Evolutionary conservation across 2,329 filamentous ascomycete genomes (phyloP), one percentile per base, ranked within the genome.

Genomic region (Fusarium domesticum): DNA sequence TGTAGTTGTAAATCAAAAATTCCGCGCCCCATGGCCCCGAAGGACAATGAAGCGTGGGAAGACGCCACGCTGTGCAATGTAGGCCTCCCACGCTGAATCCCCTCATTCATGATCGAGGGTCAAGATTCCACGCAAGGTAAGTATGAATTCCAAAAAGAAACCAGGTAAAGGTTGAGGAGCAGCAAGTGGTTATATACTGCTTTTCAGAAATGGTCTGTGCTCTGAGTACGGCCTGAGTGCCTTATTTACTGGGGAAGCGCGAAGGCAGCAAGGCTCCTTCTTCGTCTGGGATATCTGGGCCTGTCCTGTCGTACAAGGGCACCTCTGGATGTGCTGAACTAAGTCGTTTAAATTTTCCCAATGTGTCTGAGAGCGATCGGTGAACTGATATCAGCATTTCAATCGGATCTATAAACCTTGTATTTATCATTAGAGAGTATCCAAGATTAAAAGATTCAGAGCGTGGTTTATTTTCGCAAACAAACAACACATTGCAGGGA

Each of bases 1-100:
- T n/a, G n/a, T 52, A 18, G 40, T 42, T 20, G 42, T 51, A 66
- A 58, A 74, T 65, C 71, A 72, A 74, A 73, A 74, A 73, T 74
- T 75, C 35, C 68, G 63, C 68, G 67, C 65, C 67, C 70, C 67
- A 75, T 71, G 73, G 72, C 69, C 70, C 69, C 67, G 67, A 74
- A 75, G 70, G 71, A 69, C 71, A 75, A 73, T 74, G 66, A 68
- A 74, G 66, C 53, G 57, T 60, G 62, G 66, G 64, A 66, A 59
- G 65, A 71, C 70, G 66, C 72, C 73, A 68, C 72, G 71, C 61
- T 72, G 73, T 77, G 72, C 72, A 73, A 75, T 76, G 72, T 72
- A 76, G 72, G 70, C 66, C 65, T 66, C 63, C 69, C 67, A 57
- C 57, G 61, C 68, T 73, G 67, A 63, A 56, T 54, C 45, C 57